Conservation (phyloP, 768 basidiomycete species). For the Strobilomyces dryophilus region DNA sequence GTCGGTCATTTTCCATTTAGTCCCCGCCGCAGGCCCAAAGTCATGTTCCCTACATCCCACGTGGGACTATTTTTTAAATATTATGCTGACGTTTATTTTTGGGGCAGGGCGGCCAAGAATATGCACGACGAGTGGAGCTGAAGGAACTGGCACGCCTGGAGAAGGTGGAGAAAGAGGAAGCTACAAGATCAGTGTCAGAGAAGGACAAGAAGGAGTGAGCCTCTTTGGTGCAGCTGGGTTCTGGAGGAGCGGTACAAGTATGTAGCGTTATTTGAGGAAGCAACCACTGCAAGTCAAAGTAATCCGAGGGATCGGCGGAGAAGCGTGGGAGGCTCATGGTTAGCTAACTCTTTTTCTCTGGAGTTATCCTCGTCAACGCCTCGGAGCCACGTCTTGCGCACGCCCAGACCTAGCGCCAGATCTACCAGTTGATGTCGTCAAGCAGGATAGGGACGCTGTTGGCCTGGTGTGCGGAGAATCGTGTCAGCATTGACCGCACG, state of each 20-base stretch:
- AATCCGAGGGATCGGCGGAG: neutral
- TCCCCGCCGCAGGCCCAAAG: neutral
- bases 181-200: slow-evolving; percentile 9
- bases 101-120: slow-evolving; percentile 79
- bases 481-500: slow-evolving; percentile 43
- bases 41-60: slow-evolving; percentile 11
- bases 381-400: slow-evolving; percentile 12
- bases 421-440: slow-evolving; percentile 19
- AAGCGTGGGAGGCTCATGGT: slow-evolving; percentile 5
- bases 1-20: neutral
- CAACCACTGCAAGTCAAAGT: neutral
- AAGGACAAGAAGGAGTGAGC: slow-evolving; percentile 31
- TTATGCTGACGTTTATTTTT: slow-evolving; percentile 9
- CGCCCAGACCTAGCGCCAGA: slow-evolving; percentile 1
- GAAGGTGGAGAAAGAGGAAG: slow-evolving; percentile 33
- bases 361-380: slow-evolving; percentile 17
- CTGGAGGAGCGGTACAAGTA: neutral
- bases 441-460: slow-evolving; percentile 27
- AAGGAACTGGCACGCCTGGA: slow-evolving; percentile 37
- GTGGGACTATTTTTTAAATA: slow-evolving; percentile 3
- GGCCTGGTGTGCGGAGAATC: slow-evolving; percentile 47
- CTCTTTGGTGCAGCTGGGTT: slow-evolving; percentile 2
- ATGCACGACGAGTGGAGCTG: slow-evolving; percentile 60
- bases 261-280: slow-evolving; percentile 2
- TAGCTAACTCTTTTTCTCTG: slow-evolving; percentile 24